Evolutionary conservation across 2,329 filamentous ascomycete species (phyloP).

Genomic region (Keithomyces neogunnii): DNA sequence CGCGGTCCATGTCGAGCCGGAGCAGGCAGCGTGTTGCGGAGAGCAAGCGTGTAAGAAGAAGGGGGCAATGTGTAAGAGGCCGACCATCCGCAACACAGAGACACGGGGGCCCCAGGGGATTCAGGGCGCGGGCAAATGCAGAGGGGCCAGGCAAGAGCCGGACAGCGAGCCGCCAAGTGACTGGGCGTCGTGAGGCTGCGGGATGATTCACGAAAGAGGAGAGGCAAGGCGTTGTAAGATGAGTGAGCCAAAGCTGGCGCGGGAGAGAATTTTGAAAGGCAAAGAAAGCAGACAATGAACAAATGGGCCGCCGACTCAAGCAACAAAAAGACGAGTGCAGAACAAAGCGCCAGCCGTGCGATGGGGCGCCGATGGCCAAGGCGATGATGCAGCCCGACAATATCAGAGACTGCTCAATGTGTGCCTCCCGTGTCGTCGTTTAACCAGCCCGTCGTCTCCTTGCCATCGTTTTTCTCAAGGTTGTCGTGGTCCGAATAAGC

Average conservation of each 20-base stretch:
- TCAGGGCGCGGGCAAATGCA: neutral
- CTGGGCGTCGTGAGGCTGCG: neutral
- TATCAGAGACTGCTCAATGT: constrained; percentile 12
- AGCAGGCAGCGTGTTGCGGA: constrained; percentile 16
- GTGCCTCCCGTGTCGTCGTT: constrained; percentile 3
- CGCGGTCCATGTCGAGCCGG: constrained; percentile 28
- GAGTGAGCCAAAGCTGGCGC: constrained; percentile 7
- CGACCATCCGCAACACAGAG: neutral
- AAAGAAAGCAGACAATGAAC: constrained; percentile 5
- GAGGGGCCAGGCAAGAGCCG: neutral
- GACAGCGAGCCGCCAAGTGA: neutral
- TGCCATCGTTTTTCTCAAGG: constrained; percentile 28
- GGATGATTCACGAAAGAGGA: constrained; percentile 5
- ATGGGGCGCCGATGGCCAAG: constrained; percentile 5
- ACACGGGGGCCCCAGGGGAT: neutral
- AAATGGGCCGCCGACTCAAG: constrained; percentile 1
- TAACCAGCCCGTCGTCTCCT: constrained; percentile 17
- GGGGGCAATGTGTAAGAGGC: constrained; percentile 8
- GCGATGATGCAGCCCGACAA: constrained; percentile 12
- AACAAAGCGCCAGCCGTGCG: constrained; percentile 6
- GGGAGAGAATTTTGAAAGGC: constrained; percentile 7
- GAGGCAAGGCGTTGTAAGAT: constrained; percentile 5
- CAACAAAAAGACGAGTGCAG: constrained; percentile 8
- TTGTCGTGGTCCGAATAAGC: constrained; percentile 33
- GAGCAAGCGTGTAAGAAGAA: constrained; percentile 10